A percentile compares a stretch with the other conserved stretches of the same genome.
phyloP scores from a whole-genome alignment of 306 rosid genomes.

The Cucurbita argyrosperma region DNA sequence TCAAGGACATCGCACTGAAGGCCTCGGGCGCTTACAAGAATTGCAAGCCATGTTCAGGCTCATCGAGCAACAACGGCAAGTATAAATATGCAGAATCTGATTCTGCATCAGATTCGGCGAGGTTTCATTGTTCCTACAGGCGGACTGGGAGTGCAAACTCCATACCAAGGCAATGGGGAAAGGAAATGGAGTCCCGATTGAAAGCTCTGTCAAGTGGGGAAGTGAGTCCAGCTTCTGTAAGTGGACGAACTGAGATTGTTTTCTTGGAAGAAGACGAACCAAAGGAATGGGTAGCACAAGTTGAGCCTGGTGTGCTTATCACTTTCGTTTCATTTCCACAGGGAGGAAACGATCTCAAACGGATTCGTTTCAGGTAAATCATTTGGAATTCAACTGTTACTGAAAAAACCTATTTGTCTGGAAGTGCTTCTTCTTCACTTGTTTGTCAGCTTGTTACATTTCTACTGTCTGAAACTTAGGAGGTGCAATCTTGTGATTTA shows the following conservation, averaged over 20 bases:
- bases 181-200: constrained; percentile 62
- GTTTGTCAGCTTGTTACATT: constrained; percentile 19
- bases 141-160: constrained; percentile 78
- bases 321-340: constrained; percentile 84
- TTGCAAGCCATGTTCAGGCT: constrained; percentile 87
- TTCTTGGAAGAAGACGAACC: constrained; percentile 94
- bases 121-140: constrained; percentile 57
- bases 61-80: constrained; percentile 35
- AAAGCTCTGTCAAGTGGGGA: constrained; percentile 88
- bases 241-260: constrained; percentile 28
- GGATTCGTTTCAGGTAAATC: constrained; percentile 83
- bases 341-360: constrained; percentile 92
- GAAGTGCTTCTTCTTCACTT: constrained; percentile 21
- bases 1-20: constrained; percentile 94
- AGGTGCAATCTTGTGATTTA: background rate
- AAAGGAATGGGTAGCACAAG: constrained; percentile 93
- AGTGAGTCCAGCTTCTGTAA: constrained; percentile 79
- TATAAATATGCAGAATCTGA: constrained; percentile 56
- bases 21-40: constrained; percentile 90
- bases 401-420: constrained; percentile 19
- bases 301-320: constrained; percentile 96
- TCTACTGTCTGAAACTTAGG: background rate
- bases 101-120: constrained; percentile 62
- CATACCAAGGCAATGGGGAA: constrained; percentile 81
- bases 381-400: constrained; percentile 3